These are phyloP conservation scores for Aspergillus luchuensis DNA, from an alignment of 2,329 filamentous ascomycete species.

Conservation along the genomic window DNA sequence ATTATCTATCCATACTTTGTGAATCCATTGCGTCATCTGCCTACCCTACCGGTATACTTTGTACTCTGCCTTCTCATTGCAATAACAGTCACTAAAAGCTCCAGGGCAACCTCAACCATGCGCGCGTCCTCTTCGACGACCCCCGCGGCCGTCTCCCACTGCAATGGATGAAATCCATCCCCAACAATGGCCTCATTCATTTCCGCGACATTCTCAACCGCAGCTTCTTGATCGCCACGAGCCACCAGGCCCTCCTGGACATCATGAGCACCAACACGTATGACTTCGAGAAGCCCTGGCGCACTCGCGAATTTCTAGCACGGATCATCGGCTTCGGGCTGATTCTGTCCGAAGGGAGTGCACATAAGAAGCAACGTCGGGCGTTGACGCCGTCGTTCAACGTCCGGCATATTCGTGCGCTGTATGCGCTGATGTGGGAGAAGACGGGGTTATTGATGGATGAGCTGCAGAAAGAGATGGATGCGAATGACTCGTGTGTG, in stretches of 20 bases:
- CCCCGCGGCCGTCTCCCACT: conserved; percentile 35
- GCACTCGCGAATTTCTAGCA: conserved; percentile 47
- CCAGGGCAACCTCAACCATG: conserved; percentile 31
- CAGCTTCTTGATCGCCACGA: conserved; percentile 34
- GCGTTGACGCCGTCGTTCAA: conserved; percentile 42
- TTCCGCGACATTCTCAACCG: conserved; percentile 53
- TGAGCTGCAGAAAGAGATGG: conserved; percentile 37
- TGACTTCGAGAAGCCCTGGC: conserved; percentile 56
- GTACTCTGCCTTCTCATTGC: neutral
- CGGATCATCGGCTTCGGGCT: conserved; percentile 55
- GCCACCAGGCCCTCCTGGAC: conserved; percentile 50
- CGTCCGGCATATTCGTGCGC: conserved; percentile 38
- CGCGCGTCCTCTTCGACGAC: conserved; percentile 35
- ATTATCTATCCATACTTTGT: conserved; percentile 55
- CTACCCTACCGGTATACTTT: conserved; percentile 43
- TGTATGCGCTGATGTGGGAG: conserved; percentile 42
- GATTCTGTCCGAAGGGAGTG: conserved; percentile 53
- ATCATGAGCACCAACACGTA: conserved; percentile 56
- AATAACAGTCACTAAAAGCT: conserved; percentile 4
- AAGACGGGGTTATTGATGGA: conserved; percentile 38
- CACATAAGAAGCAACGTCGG: conserved; percentile 51
- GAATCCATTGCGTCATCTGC: conserved; percentile 54
- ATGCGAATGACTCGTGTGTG: conserved; percentile 31
- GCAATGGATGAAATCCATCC: conserved; percentile 54
- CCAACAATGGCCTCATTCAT: conserved; percentile 58